Evolutionary conservation across 1,139 yeast species (phyloP).

Genomic region (Geotrichum candidum): DNA sequence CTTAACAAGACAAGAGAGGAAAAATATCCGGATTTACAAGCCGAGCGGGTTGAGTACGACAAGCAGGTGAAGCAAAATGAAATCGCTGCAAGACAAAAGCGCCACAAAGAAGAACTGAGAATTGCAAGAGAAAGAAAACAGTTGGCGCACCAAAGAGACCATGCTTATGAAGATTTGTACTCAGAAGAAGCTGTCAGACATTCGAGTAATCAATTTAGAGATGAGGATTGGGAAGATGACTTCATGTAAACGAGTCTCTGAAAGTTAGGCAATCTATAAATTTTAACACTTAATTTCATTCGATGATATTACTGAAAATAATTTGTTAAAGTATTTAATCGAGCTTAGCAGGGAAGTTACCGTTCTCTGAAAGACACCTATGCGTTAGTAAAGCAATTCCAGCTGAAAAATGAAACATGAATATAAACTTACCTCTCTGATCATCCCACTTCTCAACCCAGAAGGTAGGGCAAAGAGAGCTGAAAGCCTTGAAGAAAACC

Average conservation of each 20-base stretch:
- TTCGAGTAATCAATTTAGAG: conserved; percentile 48
- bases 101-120: conserved; percentile 26
- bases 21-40: conserved; percentile 45
- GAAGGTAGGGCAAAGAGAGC: conserved; percentile 83
- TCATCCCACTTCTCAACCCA: conserved; percentile 97
- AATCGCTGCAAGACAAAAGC: conserved; percentile 35
- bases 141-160: conserved; percentile 35
- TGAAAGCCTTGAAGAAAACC: conserved; percentile 86
- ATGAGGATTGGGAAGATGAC: conserved; percentile 63
- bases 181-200: conserved; percentile 45
- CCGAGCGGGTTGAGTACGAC: conserved; percentile 38
- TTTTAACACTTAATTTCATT: not conserved
- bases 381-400: conserved; percentile 5
- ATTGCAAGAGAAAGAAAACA: conserved; percentile 31
- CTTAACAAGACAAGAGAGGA: conserved; percentile 64
- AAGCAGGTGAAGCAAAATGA: conserved; percentile 32
- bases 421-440: conserved; percentile 54
- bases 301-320: not conserved
- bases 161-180: conserved; percentile 55
- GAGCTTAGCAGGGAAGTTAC: conserved; percentile 63
- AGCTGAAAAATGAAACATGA: conserved; percentile 18
- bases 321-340: conserved; percentile 24
- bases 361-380: conserved; percentile 36
- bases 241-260: conserved; percentile 42
- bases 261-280: not conserved